A percentile compares a stretch with the other conserved stretches of the same genome.
phyloP scores from a whole-genome alignment of 768 basidiomycete species.

The Serpula lacrymans region DNA sequence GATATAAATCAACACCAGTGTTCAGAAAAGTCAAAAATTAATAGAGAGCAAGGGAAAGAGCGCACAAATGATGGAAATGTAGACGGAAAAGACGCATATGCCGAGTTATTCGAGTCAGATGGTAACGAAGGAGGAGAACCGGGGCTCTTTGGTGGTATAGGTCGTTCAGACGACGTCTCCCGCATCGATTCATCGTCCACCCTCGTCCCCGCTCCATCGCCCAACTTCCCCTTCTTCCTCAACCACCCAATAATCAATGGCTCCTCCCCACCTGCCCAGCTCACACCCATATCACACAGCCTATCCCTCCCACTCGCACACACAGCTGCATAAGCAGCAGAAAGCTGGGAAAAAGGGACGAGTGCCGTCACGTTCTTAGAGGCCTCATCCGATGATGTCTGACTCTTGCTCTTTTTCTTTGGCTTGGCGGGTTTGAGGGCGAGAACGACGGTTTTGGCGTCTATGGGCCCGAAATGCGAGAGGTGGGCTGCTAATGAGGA shows the following conservation, averaged over 20 bases:
- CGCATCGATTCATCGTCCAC: conserved; percentile 3
- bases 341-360: conserved; percentile 72
- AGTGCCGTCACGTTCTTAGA: conserved; percentile 64
- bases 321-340: conserved; percentile 74
- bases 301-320: conserved; percentile 51
- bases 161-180: conserved; percentile 2
- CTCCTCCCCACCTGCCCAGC: conserved; percentile 70
- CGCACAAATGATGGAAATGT: conserved; percentile 44
- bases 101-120: conserved; percentile 17
- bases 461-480: conserved; percentile 57
- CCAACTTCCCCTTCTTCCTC: conserved; percentile 67
- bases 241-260: conserved; percentile 72
- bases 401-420: conserved; percentile 36
- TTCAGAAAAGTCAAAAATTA: conserved; percentile 1
- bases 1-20: conserved; percentile 7
- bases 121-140: conserved; percentile 5
- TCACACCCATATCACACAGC: conserved; percentile 63
- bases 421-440: conserved; percentile 57
- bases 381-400: conserved; percentile 38
- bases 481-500: conserved; percentile 50
- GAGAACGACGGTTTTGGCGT: conserved; percentile 63
- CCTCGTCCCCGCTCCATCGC: conserved; percentile 9
- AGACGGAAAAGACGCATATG: conserved; percentile 62
- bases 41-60: conserved; percentile 6
- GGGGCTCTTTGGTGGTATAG: background rate